A percentile compares a stretch with the other conserved stretches of the same genome.
Conservation (phyloP, 2,329 filamentous ascomycete species). For the Herpotrichia juniperi region DNA sequence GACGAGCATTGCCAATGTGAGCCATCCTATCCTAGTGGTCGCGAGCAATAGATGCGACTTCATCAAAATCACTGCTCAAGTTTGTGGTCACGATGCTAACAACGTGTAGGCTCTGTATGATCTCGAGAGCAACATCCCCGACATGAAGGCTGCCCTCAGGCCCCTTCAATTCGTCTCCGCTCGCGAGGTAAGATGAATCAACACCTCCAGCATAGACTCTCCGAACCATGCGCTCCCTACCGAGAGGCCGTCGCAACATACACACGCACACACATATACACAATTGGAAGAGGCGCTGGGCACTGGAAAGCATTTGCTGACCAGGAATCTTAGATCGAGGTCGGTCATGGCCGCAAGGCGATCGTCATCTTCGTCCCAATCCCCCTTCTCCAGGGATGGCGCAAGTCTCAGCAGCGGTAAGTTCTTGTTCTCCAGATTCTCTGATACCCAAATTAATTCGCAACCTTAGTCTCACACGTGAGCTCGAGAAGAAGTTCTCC, state of each 20-base stretch:
- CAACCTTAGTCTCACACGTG: conserved; percentile 85
- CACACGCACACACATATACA: conserved; percentile 31
- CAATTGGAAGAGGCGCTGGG: conserved; percentile 60
- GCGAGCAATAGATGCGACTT: conserved; percentile 1
- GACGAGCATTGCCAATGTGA: conserved; percentile 86
- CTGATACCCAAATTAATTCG: conserved; percentile 6
- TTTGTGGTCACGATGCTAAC: conserved; percentile 19
- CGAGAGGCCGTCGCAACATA: conserved; percentile 29
- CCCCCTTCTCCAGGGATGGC: conserved; percentile 96
- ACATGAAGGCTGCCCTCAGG: conserved; percentile 94
- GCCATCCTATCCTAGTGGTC: neutral
- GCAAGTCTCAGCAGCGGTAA: conserved; percentile 99
- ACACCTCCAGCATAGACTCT: conserved; percentile 23
- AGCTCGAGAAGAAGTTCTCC: conserved; percentile 99
- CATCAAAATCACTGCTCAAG: neutral
- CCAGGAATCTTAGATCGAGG: conserved; percentile 85
- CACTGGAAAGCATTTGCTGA: conserved; percentile 62
- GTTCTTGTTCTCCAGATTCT: conserved; percentile 42
- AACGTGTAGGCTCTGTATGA: conserved; percentile 76
- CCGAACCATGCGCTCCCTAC: conserved; percentile 33
- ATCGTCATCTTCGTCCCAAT: conserved; percentile 99
- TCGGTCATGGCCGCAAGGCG: conserved; percentile 99
- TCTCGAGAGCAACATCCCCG: conserved; percentile 98
- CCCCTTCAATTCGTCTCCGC: conserved; percentile 99
- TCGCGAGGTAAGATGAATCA: conserved; percentile 86